Percentiles rank a stretch among this genome's conserved stretches.
phyloP scores from a whole-genome alignment of 768 basidiomycete species.

The Mrakia hoshinonis region DNA sequence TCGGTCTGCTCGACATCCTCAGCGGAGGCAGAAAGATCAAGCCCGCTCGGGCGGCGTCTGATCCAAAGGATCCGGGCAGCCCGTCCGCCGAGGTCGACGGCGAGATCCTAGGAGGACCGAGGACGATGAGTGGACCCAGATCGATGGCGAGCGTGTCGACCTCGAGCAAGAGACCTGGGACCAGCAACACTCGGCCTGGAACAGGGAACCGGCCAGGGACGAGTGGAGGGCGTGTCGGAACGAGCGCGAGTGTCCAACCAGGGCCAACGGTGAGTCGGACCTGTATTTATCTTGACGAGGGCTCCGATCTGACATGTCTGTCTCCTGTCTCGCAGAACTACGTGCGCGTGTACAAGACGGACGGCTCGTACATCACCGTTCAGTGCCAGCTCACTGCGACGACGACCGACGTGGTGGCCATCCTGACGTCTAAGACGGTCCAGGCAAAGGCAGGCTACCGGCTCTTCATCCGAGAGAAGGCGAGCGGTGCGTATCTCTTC shows the following conservation, averaged over 20 bases:
- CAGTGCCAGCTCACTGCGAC: conserved; percentile 57
- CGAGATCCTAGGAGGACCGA: conserved; percentile 19
- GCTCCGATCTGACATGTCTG: background rate
- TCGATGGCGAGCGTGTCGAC: conserved; percentile 21
- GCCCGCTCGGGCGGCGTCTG: background rate
- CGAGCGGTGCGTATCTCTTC: conserved; percentile 43
- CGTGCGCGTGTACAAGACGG: conserved; percentile 69
- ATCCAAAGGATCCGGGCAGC: conserved; percentile 28
- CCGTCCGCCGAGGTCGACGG: background rate
- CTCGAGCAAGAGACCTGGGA: conserved; percentile 30
- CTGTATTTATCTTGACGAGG: background rate
- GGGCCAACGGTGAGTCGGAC: conserved; percentile 30
- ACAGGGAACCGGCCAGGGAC: conserved; percentile 36
- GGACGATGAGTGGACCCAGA: conserved; percentile 6
- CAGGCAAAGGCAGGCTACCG: conserved; percentile 35
- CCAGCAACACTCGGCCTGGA: conserved; percentile 32
- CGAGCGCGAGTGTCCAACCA: conserved; percentile 22
- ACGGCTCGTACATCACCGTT: conserved; percentile 63
- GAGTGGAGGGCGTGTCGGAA: conserved; percentile 21
- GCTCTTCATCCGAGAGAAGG: conserved; percentile 50
- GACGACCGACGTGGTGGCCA: conserved; percentile 57
- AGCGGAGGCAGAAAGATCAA: background rate
- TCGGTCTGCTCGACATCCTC: conserved; percentile 19
- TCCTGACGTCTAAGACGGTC: conserved; percentile 53
- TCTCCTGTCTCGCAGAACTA: conserved; percentile 42